A percentile compares a stretch with the other conserved stretches of the same genome.
These are phyloP conservation scores for Aspergillus proliferans DNA, from an alignment of 2,329 filamentous ascomycete species.

Conservation along the genomic window DNA sequence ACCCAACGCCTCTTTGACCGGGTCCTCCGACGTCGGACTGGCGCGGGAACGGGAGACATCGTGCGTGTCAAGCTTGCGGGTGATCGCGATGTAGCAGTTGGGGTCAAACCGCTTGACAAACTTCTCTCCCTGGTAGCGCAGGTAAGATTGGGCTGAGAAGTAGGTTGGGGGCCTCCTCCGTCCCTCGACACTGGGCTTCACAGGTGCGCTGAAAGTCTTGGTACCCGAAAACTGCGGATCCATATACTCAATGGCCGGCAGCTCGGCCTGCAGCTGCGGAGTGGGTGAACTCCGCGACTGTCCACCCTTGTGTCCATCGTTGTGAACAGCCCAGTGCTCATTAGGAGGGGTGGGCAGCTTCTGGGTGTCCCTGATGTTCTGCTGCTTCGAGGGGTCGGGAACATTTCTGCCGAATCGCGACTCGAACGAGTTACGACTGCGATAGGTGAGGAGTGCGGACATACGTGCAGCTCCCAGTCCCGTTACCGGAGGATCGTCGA, in stretches of 20 bases:
- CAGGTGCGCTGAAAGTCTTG: conserved; percentile 44
- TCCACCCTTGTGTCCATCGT: conserved; percentile 67
- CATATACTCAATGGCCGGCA: conserved; percentile 35
- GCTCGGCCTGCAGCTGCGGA: conserved; percentile 16
- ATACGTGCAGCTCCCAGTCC: conserved; percentile 92
- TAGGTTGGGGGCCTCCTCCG: conserved; percentile 62
- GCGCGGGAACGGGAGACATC: conserved; percentile 77
- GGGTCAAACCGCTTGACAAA: conserved; percentile 96
- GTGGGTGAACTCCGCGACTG: conserved; percentile 42
- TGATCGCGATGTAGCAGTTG: conserved; percentile 99
- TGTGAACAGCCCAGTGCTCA: conserved; percentile 74
- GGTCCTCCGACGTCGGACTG: conserved; percentile 30
- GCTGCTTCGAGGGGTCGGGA: conserved; percentile 74
- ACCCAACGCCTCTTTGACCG: conserved; percentile 67
- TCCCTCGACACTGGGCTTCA: conserved; percentile 23
- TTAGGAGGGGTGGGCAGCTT: conserved; percentile 57
- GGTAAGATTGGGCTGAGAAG: conserved; percentile 95
- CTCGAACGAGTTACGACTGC: conserved; percentile 95
- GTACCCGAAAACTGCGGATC: conserved; percentile 70
- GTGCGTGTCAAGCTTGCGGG: conserved; percentile 93
- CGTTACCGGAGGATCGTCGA: conserved; percentile 76
- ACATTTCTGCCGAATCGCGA: conserved; percentile 89
- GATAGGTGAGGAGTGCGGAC: conserved; percentile 91
- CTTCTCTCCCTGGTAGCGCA: conserved; percentile 92
- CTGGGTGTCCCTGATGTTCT: conserved; percentile 69